phyloP scores from a whole-genome alignment of 768 basidiomycete species.

The Wakefieldia striispora region DNA sequence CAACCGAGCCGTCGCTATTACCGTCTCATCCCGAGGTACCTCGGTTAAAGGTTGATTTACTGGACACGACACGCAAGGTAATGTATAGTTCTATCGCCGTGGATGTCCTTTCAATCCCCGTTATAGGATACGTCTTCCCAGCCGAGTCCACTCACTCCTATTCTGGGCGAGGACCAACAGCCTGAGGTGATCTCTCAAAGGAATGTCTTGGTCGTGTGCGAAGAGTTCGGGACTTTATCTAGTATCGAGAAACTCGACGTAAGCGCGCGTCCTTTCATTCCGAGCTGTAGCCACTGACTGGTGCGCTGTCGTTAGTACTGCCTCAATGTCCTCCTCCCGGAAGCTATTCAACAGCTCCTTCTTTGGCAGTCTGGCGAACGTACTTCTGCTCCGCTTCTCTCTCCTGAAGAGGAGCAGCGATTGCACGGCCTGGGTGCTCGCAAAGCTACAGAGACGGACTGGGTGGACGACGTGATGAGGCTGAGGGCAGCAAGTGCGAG shows the following conservation, averaged over 20 bases:
- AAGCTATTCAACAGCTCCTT: constrained; percentile 69
- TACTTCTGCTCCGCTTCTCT: constrained; percentile 45
- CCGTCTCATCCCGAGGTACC: constrained; percentile 26
- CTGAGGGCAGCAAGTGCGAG: constrained; percentile 39
- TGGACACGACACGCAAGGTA: constrained; percentile 12
- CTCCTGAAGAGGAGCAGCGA: constrained; percentile 51
- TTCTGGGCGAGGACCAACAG: constrained; percentile 12
- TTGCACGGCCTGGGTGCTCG: constrained; percentile 49
- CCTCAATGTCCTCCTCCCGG: constrained; percentile 66
- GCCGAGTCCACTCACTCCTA: constrained; percentile 22
- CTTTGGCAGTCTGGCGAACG: constrained; percentile 69
- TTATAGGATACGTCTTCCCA: constrained; percentile 16
- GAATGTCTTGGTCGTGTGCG: constrained; percentile 34
- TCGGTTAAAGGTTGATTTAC: constrained; percentile 12
- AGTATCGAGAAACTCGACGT: constrained; percentile 53
- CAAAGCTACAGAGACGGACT: constrained; percentile 56
- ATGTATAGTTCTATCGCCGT: not conserved
- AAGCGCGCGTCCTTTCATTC: constrained; percentile 14
- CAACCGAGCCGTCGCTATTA: constrained; percentile 26
- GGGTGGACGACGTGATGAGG: constrained; percentile 61
- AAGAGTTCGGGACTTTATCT: constrained; percentile 44
- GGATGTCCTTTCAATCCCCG: not conserved
- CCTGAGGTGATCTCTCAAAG: not conserved
- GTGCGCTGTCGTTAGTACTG: constrained; percentile 52
- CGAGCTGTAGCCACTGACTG: not conserved